A percentile compares a stretch with the other conserved stretches of the same genome.
phyloP scores from a whole-genome alignment of 169 alveolate genomes.

The Eimeria falciformis region DNA sequence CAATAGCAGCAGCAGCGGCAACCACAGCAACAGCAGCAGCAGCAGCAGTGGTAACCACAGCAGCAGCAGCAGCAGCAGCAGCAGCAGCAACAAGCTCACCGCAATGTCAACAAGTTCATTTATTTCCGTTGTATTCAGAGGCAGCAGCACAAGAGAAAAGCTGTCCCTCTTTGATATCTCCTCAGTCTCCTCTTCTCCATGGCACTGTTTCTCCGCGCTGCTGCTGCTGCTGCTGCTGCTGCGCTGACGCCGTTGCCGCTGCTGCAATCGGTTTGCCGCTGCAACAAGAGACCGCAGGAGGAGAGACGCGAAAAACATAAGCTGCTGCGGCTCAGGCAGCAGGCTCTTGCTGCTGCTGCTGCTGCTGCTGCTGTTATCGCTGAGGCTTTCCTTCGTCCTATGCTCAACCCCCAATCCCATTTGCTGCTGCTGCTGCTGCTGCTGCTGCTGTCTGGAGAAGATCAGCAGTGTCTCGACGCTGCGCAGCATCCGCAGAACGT shows the following conservation, averaged over 20 bases:
- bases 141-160: not conserved
- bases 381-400: not conserved
- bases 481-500: constrained; percentile 51
- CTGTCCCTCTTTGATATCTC: not conserved
- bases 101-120: not conserved
- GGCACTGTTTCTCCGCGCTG: constrained; percentile 33
- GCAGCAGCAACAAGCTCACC: constrained; percentile 11
- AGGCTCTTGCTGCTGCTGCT: not conserved
- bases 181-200: not conserved
- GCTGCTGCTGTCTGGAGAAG: not conserved
- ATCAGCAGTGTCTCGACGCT: constrained; percentile 3
- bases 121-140: not conserved
- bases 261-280: constrained; percentile 30
- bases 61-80: constrained; percentile 24
- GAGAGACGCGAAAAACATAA: not conserved
- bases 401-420: too few relatives aligned
- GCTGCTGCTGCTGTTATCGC: not conserved
- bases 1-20: too few relatives aligned
- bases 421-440: constrained; percentile 45
- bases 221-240: constrained; percentile 28
- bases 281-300: constrained; percentile 22
- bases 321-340: constrained; percentile 22
- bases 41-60: constrained; percentile 3
- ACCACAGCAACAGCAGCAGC: constrained; percentile 16
- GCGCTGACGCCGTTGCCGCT: constrained; percentile 47